Evolutionary conservation across 106 monocot genomes (phyloP), one percentile per base, ranked within the genome.

Genomic region (Platanthera zijinensis): DNA sequence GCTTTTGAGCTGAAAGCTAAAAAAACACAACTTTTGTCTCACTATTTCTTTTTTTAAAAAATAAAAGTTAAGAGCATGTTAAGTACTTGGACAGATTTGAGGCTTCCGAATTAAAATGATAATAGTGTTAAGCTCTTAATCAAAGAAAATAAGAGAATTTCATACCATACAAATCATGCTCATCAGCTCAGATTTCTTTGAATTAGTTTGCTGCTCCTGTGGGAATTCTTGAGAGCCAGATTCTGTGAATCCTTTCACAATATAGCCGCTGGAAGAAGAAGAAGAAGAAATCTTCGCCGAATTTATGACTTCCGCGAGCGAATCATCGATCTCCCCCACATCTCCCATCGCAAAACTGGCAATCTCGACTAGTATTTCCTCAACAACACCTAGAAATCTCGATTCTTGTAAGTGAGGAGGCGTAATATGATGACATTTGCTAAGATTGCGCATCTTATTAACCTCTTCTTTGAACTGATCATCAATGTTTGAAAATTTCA

Each of bases 131-230:
- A 52, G 8, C 2, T 10, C 8, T 52, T 52, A 52, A 8, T 13
- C 8, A 10, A 1, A 0, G 52, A 14, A 11, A 17, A 28, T 7
- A 7, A 84, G 52, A 64, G 69, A 18, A 56, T 13, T 3, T 67
- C 81, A 48, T 82, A 94, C 94, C 89, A 83, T 76, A 17, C 85
- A 85, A 21, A 94, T 78, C 78, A 94, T 72, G 18, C 63, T 80
- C 30, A 85, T 17, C 32, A 94, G 79, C 28, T 94, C 88, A 21
- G 64, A 51, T 84, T 86, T 90, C 83, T 76, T 76, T 48, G 46
- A 63, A 78, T 81, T 57, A 28, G 50, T 51, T 69, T 80, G 78
- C 15, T 50, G 57, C 10, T 46, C 19, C 11, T 74, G 73, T 56
- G 73, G 19, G 3, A 14, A 18, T 8, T 19, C 83, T 19, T 79